phyloP scores from a whole-genome alignment of 345 rosid species.

The Citrus sp. region DNA sequence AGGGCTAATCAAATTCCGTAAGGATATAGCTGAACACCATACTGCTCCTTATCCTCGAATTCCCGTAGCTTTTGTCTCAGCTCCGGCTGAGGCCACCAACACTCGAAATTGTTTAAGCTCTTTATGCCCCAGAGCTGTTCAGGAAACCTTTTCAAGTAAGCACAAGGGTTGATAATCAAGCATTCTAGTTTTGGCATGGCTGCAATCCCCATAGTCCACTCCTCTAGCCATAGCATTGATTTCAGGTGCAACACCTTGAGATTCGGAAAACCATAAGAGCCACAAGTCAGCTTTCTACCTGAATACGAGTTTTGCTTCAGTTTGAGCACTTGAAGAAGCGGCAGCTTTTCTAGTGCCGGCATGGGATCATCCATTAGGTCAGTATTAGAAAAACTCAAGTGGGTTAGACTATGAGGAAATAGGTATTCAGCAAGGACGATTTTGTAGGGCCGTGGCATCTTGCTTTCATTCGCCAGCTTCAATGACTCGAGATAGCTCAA shows the following conservation, averaged over 20 bases:
- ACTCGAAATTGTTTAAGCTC: background rate
- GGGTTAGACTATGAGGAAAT: background rate
- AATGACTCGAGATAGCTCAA: background rate
- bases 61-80: background rate
- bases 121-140: background rate
- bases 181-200: background rate
- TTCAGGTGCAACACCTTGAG: background rate
- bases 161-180: background rate
- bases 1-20: background rate
- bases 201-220: background rate
- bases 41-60: background rate
- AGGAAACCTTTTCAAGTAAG: background rate
- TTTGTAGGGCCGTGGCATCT: background rate
- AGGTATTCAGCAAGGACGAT: background rate
- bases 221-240: constrained; percentile 5
- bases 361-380: background rate
- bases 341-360: background rate
- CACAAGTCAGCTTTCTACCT: background rate
- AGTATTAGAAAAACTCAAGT: background rate
- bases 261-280: background rate
- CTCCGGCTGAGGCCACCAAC: background rate
- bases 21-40: background rate
- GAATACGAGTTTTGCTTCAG: background rate
- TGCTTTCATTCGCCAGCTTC: background rate
- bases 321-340: background rate